Conservation (phyloP, 2,329 filamentous ascomycete species). For the Aspergillus piperis region DNA sequence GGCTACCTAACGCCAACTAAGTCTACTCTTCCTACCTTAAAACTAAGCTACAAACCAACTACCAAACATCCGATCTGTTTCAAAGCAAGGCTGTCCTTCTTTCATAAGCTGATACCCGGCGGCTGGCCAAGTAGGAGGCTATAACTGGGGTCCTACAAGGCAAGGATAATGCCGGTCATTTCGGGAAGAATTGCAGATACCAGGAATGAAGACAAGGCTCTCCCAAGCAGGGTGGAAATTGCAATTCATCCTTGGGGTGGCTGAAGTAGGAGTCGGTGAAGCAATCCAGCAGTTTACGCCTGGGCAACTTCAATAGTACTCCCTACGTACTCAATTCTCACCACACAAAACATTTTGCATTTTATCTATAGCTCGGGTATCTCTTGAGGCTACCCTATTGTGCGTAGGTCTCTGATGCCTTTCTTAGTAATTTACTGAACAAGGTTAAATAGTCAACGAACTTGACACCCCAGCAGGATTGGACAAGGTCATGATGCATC, state of each 20-base stretch:
- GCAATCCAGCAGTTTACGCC: neutral
- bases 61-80: neutral
- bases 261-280: slow-evolving; percentile 11
- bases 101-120: neutral
- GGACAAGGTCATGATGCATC: slow-evolving; percentile 4
- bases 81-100: neutral
- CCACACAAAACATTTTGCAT: neutral
- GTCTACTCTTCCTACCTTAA: no score
- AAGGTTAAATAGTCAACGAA: neutral
- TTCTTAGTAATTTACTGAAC: neutral
- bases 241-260: neutral
- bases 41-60: neutral
- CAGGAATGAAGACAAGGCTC: neutral
- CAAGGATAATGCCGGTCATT: neutral
- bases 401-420: neutral
- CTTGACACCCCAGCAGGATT: slow-evolving; percentile 5
- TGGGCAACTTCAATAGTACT: neutral
- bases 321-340: neutral
- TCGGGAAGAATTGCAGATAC: neutral
- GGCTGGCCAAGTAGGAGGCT: neutral
- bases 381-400: neutral
- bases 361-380: neutral
- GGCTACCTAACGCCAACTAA: neutral
- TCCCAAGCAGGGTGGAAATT: neutral
- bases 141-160: neutral